phyloP scores from a whole-genome alignment of 805 yeast genomes.

The Sugiyamaella mastotermitis region DNA sequence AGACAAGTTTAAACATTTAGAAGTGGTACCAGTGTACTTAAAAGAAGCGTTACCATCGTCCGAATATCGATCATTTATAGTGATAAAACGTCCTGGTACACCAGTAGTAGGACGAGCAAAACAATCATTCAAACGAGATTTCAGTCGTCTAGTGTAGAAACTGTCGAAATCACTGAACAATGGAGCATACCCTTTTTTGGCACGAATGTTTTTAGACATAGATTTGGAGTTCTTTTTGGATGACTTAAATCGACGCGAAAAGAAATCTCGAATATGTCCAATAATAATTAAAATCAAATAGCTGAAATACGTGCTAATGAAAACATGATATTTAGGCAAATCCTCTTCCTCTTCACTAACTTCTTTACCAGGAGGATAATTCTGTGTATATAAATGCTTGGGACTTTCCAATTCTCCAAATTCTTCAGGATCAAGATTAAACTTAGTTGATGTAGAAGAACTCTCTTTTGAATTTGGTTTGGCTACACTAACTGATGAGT shows the following conservation, averaged over 20 bases:
- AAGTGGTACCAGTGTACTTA: conserved; percentile 68
- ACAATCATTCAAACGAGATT: conserved; percentile 86
- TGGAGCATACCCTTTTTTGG: conserved; percentile 89
- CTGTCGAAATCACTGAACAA: conserved; percentile 91
- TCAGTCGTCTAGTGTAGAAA: conserved; percentile 88
- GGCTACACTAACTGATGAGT: no score
- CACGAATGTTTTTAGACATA: conserved; percentile 61
- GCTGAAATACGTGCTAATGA: conserved; percentile 76
- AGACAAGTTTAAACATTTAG: conserved; percentile 76
- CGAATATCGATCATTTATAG: conserved; percentile 73
- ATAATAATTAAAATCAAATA: conserved; percentile 78
- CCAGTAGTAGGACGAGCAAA: conserved; percentile 96
- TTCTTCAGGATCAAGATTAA: conserved; percentile 19
- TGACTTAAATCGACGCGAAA: conserved; percentile 40
- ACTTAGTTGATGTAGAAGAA: no score
- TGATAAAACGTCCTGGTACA: conserved; percentile 89
- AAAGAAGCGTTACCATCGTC: conserved; percentile 58
- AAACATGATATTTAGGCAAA: conserved; percentile 79
- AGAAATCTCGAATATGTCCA: conserved; percentile 87
- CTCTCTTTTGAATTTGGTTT: no score
- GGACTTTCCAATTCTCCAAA: conserved; percentile 18
- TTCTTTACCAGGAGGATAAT: conserved; percentile 49
- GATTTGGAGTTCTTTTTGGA: background rate
- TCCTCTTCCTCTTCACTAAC: conserved; percentile 56
- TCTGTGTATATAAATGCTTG: conserved; percentile 54